A percentile compares a stretch with the other conserved stretches of the same genome.
These are phyloP conservation scores for Adansonia rubrostipa DNA, from an alignment of 441 rosid species.

Conservation along the genomic window DNA sequence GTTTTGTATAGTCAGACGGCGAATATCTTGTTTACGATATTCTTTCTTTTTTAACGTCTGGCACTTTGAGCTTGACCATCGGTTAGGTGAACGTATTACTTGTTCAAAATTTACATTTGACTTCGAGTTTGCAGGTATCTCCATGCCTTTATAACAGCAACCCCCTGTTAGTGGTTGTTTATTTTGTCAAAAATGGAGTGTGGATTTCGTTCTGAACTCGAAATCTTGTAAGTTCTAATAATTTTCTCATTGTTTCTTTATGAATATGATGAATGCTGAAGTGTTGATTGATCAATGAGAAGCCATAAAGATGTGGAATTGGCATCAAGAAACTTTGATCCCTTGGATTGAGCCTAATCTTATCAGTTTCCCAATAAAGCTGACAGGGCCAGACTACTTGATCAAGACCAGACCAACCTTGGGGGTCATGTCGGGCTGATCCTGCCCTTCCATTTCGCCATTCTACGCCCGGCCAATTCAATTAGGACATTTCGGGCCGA, in stretches of 20 bases:
- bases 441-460: too few species aligned
- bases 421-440: too few species aligned
- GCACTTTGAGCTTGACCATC: too few species aligned
- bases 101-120: background rate
- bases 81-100: too few species aligned
- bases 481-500: too few species aligned
- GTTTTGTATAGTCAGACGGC: background rate
- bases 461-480: too few species aligned
- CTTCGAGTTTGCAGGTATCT: conserved; percentile 5
- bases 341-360: too few species aligned
- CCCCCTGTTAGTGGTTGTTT: background rate
- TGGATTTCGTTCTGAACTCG: background rate
- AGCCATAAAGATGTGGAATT: background rate
- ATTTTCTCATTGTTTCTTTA: conserved; percentile 3
- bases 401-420: too few species aligned
- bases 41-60: background rate
- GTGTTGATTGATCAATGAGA: conserved; percentile 3
- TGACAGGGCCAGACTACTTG: too few species aligned
- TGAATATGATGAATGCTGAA: background rate
- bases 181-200: background rate
- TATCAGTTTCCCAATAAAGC: too few species aligned
- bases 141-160: conserved; percentile 35
- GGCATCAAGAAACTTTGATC: too few species aligned
- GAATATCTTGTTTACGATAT: background rate
- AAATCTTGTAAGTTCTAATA: background rate